A percentile compares a stretch with the other conserved stretches of the same genome.
Evolutionary conservation across 2,329 filamentous ascomycete species (phyloP).

Genomic region (Pyrenochaeta sp.): DNA sequence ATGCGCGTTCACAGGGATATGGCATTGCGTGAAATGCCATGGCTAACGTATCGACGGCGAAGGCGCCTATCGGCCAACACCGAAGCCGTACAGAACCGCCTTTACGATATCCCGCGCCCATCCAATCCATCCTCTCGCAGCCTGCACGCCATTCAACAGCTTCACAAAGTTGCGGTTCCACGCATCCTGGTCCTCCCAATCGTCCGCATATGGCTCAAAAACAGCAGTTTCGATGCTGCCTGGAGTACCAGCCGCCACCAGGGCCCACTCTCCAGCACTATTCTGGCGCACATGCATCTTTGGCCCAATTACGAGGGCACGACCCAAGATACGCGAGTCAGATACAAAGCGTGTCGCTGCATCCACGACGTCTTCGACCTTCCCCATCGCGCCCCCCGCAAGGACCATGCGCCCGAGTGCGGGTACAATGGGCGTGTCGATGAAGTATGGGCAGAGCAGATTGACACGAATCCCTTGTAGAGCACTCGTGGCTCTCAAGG

Average conservation of each 20-base stretch:
- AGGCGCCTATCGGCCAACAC: constrained; percentile 16
- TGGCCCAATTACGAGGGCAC: constrained; percentile 67
- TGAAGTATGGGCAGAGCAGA: constrained; percentile 73
- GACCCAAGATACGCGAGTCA: constrained; percentile 65
- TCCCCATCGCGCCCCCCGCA: constrained; percentile 64
- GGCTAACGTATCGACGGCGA: not conserved
- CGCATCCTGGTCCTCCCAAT: constrained; percentile 64
- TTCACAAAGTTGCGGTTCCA: constrained; percentile 64
- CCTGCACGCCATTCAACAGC: constrained; percentile 62
- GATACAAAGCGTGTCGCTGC: constrained; percentile 69
- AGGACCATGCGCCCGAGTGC: constrained; percentile 60
- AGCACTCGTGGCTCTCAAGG: constrained; percentile 61
- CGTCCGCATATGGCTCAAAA: constrained; percentile 70
- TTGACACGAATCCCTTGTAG: constrained; percentile 67
- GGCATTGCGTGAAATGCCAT: not conserved
- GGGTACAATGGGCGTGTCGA: constrained; percentile 67
- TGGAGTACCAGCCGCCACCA: constrained; percentile 32
- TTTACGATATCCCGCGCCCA: constrained; percentile 54
- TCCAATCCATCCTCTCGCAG: constrained; percentile 63
- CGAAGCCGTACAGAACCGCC: constrained; percentile 35
- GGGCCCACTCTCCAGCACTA: constrained; percentile 43
- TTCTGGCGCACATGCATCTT: constrained; percentile 59
- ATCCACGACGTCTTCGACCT: constrained; percentile 68
- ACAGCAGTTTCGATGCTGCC: constrained; percentile 55
- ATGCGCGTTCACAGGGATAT: not conserved